Conservation (phyloP, 2,329 filamentous ascomycete genomes). For the Botrytis squamosa region DNA sequence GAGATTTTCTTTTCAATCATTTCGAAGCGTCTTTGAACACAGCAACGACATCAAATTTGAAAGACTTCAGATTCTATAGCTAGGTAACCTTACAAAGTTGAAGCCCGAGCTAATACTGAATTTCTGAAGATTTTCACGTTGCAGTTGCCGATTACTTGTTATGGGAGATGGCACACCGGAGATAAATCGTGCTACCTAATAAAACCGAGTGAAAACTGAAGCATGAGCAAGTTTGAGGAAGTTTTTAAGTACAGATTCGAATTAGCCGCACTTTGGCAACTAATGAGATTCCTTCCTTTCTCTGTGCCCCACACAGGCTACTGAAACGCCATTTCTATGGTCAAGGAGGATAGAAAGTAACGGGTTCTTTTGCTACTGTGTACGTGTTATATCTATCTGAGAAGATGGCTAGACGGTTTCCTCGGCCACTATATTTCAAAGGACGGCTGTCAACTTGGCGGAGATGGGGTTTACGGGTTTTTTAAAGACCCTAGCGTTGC, state of each 20-base stretch:
- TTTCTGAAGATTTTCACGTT: background rate
- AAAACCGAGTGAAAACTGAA: background rate
- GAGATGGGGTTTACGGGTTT: background rate
- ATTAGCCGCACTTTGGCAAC: background rate
- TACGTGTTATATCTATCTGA: background rate
- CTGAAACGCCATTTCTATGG: rapidly evolving
- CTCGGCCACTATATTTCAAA: background rate
- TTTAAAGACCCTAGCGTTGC: background rate
- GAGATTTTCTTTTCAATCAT: background rate
- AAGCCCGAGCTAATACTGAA: background rate
- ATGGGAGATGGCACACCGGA: background rate
- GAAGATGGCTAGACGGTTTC: background rate
- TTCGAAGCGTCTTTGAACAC: background rate
- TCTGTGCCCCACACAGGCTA: background rate
- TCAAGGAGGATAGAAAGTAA: background rate
- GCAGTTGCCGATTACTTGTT: background rate
- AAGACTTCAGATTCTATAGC: background rate
- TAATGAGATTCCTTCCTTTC: background rate
- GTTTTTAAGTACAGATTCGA: background rate
- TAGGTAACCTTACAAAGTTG: rapidly evolving
- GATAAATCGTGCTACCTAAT: background rate
- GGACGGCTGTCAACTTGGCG: background rate
- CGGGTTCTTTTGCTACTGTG: rapidly evolving
- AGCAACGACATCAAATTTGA: background rate
- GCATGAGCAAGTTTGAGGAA: background rate